Evolutionary conservation across 1,139 yeast species (phyloP).

Genomic region (Yarrowia galli): DNA sequence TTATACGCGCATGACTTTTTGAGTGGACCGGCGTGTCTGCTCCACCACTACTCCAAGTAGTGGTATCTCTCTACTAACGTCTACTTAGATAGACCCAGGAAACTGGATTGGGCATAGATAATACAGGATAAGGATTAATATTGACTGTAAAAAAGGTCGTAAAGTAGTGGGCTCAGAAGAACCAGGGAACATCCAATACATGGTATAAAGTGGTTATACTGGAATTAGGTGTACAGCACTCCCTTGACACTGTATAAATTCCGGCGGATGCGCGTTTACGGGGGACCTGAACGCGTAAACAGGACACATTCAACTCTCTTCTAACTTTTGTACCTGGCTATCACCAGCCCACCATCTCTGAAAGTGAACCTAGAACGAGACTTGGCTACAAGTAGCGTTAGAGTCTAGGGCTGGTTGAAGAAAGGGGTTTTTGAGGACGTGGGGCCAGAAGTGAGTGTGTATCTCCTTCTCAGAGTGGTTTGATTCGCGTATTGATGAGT

Average conservation of each 20-base stretch:
- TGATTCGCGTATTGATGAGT: neutral
- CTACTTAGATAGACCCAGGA: slow-evolving; percentile 36
- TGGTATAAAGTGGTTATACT: neutral
- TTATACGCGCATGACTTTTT: slow-evolving; percentile 25
- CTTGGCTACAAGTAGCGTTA: neutral
- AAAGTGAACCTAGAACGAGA: slow-evolving; percentile 3
- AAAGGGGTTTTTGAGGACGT: neutral
- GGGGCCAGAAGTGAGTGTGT: neutral
- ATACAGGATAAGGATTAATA: slow-evolving; percentile 26
- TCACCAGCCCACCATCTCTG: slow-evolving; percentile 11
- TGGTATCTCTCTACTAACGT: slow-evolving; percentile 35
- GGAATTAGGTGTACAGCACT: neutral
- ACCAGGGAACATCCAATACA: too few species aligned
- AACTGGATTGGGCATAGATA: slow-evolving; percentile 33
- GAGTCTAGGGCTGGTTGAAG: neutral
- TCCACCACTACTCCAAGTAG: slow-evolving; percentile 10
- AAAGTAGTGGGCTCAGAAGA: too few species aligned
- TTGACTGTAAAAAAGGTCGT: neutral
- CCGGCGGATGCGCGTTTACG: slow-evolving; percentile 2
- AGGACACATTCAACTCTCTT: slow-evolving; percentile 19
- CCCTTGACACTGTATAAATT: slow-evolving; percentile 1
- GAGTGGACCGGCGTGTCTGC: slow-evolving; percentile 29
- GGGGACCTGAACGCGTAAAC: slow-evolving; percentile 19
- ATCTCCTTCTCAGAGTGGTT: neutral
- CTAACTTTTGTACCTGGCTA: slow-evolving; percentile 26